Base-by-base conservation (phyloP, 1,284 basidiomycete species). In the Rhodotorula sp. region DNA sequence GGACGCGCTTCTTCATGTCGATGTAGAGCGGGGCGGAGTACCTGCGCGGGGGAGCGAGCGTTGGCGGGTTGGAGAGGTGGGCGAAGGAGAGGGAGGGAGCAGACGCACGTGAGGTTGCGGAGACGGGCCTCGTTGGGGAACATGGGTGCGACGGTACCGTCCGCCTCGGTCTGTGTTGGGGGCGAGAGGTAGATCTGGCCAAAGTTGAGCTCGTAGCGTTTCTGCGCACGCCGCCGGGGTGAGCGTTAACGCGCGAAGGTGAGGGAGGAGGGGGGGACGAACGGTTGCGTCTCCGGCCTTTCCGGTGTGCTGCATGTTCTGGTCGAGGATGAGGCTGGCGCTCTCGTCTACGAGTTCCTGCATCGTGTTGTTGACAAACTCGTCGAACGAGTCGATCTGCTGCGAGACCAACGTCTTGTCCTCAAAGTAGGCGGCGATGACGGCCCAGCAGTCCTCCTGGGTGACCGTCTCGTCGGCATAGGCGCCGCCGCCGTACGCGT, bases 331-430 rank as follows among this genome's bases (percentile, higher is more conserved):
- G 80, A 99, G 88, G 78, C 92, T 92, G 46, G 89, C 85, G 77
- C 92, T 94, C 84, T 99, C 97, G 80, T 99, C 96, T 48, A 99
- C 95, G 46, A 99, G 86, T 82, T 99, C 96, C 83, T 99, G 96
- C 91, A 99, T 97, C n/a, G 95, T 98, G 80, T 97, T 98, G 82
- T 96, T 93, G 61, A 99, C 92, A 80, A 99, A 99, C 83, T 99
- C 97, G 82, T 99, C 95, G 84, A 97, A 99, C 41, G 93, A 96
- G 84, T 97, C 94, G 68, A 99, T 88, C 82, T 99, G 96, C 82
- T 99, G 97, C 66, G 94, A 88, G 69, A 99, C 97, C 71, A 99
- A 89, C 83, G 96, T 96, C 83, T 97, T 97, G 82, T 95, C 91
- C 74, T 93, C 90, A 82, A 99, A 99, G 85, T 97, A 99, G 79